Evolutionary conservation across 2,329 filamentous ascomycete species (phyloP), one percentile per base, ranked within the genome.

Genomic region (Xylaria sp.): DNA sequence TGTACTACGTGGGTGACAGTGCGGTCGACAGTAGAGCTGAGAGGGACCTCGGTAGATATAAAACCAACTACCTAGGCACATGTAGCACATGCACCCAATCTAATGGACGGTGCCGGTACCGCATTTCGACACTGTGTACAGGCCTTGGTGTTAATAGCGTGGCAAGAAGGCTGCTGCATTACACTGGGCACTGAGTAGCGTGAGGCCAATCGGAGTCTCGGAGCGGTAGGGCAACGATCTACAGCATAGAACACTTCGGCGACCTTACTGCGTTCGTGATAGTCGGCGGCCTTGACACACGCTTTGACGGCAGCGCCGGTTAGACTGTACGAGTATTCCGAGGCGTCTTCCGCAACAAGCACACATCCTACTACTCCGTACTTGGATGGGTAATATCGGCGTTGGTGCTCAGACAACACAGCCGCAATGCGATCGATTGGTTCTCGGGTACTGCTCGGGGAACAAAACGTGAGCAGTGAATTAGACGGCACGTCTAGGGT

Each of bases 181-280:
- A 42, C 39, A 42, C 39, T 42, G 39, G 12, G 39, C 39, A 42
- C 39, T 17, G 39, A 17, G 39, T 53, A 14, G 27, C 34, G 14
- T 48, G 57, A 59, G 58, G 54, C 54, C 64, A 67, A 69, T 64
- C 64, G 67, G 67, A 69, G 67, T 54, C 61, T 61, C 61, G 61
- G 42, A 45, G 61, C 42, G 24, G 56, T 50, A 61, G 19, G 27
- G 51, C 36, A 59, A 53, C 51, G 67, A 67, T 69, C 67, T 32
- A 34, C 11, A 45, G 51, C 32, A 42, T 56, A 30, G 8, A 24
- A 55, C 17, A 24, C 30, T 34, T 67, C 67, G 67, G 64, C 63
- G 32, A 64, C 61, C 58, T 67, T 67, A 67, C 67, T 62, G 11
- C 30, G 64, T 67, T 69, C 61, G 64, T 56, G 27, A 64, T 67